These are phyloP conservation scores for Massariosphaeria phaeospora DNA, from an alignment of 495 filamentous ascomycete species.

Conservation along the genomic window DNA sequence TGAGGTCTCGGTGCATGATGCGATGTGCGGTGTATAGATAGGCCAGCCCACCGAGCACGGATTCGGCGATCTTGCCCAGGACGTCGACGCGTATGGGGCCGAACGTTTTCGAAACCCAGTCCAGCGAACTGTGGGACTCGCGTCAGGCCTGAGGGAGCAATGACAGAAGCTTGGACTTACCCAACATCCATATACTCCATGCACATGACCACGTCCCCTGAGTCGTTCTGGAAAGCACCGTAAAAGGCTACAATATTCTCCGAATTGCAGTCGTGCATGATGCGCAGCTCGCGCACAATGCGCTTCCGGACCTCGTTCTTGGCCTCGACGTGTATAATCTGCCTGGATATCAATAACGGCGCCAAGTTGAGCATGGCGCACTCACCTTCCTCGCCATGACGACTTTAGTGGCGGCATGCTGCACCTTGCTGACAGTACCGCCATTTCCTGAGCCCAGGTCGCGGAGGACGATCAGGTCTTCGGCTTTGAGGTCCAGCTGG, in stretches of 20 bases:
- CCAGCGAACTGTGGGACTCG: conserved; percentile 64
- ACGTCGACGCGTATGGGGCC: conserved; percentile 97
- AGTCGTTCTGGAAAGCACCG: conserved; percentile 92
- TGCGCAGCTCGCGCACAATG: conserved; percentile 91
- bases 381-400: conserved; percentile 94
- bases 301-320: conserved; percentile 94
- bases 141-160: conserved; percentile 39
- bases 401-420: conserved; percentile 88
- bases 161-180: conserved; percentile 49
- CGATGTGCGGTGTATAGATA: conserved; percentile 92
- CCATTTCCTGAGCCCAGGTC: conserved; percentile 96
- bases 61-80: conserved; percentile 96
- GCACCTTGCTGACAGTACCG: conserved; percentile 95
- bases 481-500: conserved; percentile 82
- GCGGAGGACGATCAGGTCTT: conserved; percentile 88
- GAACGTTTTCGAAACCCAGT: conserved; percentile 88
- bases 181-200: conserved; percentile 99
- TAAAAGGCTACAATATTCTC: conserved; percentile 97
- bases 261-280: conserved; percentile 96
- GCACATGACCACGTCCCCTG: conserved; percentile 95
- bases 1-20: conserved; percentile 98
- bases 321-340: conserved; percentile 98
- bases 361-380: neutral
- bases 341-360: conserved; percentile 1
- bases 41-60: conserved; percentile 85